Percentiles rank a stretch among this genome's conserved stretches.
These are phyloP conservation scores for Hirsutella thompsonii DNA, from an alignment of 2,329 filamentous ascomycete genomes.

Conservation along the genomic window DNA sequence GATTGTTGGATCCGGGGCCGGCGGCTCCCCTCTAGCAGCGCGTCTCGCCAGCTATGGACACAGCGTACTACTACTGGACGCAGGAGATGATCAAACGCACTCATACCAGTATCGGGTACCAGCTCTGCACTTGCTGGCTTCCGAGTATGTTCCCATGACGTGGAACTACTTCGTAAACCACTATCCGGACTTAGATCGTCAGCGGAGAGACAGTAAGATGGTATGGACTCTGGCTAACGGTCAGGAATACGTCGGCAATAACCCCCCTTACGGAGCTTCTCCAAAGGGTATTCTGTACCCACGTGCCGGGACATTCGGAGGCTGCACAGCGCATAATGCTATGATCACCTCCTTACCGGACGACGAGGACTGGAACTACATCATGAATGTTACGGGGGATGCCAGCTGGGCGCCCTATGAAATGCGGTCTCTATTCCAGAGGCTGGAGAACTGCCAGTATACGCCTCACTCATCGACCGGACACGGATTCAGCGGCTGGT, in stretches of 20 bases:
- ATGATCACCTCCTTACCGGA: constrained; percentile 46
- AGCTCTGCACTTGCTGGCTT: constrained; percentile 25
- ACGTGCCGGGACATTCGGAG: constrained; percentile 31
- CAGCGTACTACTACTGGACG: constrained; percentile 47
- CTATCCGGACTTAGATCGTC: constrained; percentile 38
- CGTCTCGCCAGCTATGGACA: constrained; percentile 45
- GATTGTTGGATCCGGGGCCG: constrained; percentile 48
- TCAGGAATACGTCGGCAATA: constrained; percentile 28
- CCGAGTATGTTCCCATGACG: constrained; percentile 39
- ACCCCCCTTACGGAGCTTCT: constrained; percentile 24
- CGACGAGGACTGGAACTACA: constrained; percentile 44
- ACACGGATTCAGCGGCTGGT: constrained; percentile 47
- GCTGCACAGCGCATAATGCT: constrained; percentile 47
- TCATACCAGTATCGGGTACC: constrained; percentile 23
- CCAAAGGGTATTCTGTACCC: constrained; percentile 33
- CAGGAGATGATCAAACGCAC: constrained; percentile 45
- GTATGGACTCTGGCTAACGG: constrained; percentile 39
- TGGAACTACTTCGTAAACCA: constrained; percentile 56
- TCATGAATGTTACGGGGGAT: constrained; percentile 46
- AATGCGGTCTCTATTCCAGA: constrained; percentile 46
- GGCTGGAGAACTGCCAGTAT: constrained; percentile 43
- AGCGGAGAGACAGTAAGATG: constrained; percentile 44
- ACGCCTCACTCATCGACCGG: constrained; percentile 17
- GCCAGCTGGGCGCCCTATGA: constrained; percentile 41
- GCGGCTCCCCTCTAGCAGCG: constrained; percentile 44